Percentiles rank a stretch among this genome's conserved stretches.
These are phyloP conservation scores for Trichomonascaceae sp. DNA, from an alignment of 1,139 yeast genomes.

Conservation along the genomic window DNA sequence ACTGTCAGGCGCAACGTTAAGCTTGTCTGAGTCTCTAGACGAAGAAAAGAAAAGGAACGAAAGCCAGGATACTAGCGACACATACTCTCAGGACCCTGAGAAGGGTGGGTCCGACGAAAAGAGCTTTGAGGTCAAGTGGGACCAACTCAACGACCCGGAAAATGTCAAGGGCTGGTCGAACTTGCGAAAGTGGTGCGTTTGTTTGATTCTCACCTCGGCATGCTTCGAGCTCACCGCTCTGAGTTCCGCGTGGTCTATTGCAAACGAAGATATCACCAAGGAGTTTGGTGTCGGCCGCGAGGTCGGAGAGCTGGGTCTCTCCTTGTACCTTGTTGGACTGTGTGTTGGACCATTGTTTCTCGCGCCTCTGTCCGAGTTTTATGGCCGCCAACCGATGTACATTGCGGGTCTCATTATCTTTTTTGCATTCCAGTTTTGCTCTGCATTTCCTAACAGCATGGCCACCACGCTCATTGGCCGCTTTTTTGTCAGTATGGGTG, in stretches of 20 bases:
- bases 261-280: conserved; percentile 33
- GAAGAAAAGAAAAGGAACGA: too few species aligned
- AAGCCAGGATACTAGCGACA: too few species aligned
- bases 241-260: conserved; percentile 48
- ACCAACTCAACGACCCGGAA: conserved; percentile 37
- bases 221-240: conserved; percentile 35
- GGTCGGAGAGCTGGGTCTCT: conserved; percentile 47
- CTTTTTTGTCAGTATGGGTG: conserved; percentile 53
- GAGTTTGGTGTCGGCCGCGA: conserved; percentile 43
- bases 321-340: conserved; percentile 58
- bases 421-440: conserved; percentile 48
- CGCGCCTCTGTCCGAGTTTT: conserved; percentile 64
- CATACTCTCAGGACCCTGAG: too few species aligned
- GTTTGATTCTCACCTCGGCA: conserved; percentile 37
- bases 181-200: conserved; percentile 39
- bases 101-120: too few species aligned
- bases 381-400: conserved; percentile 57
- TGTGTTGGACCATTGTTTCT: conserved; percentile 57
- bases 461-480: conserved; percentile 54
- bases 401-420: conserved; percentile 44
- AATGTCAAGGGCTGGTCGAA: conserved; percentile 33
- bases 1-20: too few species aligned
- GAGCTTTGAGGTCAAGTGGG: conserved; percentile 17
- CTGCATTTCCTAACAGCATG: conserved; percentile 52
- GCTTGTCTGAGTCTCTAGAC: too few species aligned